Evolutionary conservation across 2,329 filamentous ascomycete genomes (phyloP).

Genomic region (Beauveria medogensis): DNA sequence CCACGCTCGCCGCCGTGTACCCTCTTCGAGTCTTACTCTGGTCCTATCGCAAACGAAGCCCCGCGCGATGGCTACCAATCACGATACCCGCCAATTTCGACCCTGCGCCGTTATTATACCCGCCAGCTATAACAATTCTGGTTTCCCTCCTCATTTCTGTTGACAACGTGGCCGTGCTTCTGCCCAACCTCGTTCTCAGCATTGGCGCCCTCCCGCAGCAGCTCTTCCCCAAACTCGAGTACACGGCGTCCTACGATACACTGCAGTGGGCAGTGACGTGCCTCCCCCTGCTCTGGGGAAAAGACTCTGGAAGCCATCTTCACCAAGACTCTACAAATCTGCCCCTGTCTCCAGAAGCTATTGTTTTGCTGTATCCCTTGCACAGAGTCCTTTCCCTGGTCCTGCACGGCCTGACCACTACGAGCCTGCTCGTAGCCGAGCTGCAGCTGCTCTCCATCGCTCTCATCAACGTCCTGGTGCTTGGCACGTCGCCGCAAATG

Average conservation of each 20-base stretch:
- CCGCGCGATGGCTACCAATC: conserved; percentile 34
- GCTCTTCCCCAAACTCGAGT: conserved; percentile 58
- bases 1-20: conserved; percentile 42
- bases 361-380: conserved; percentile 68
- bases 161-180: conserved; percentile 50
- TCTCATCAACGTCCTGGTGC: conserved; percentile 71
- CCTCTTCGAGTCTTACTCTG: conserved; percentile 50
- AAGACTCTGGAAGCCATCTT: conserved; percentile 28
- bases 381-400: conserved; percentile 69
- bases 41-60: conserved; percentile 32
- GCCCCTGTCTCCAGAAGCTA: conserved; percentile 44
- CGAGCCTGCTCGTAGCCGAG: conserved; percentile 79
- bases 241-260: conserved; percentile 49
- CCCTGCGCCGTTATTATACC: conserved; percentile 85
- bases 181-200: conserved; percentile 76
- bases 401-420: conserved; percentile 75
- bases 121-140: conserved; percentile 64
- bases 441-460: conserved; percentile 77
- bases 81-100: conserved; percentile 72
- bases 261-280: conserved; percentile 76
- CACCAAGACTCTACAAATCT: conserved; percentile 17
- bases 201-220: conserved; percentile 67
- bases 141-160: conserved; percentile 67
- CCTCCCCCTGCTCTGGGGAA: conserved; percentile 47
- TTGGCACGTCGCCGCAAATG: conserved; percentile 73